A percentile compares a stretch with the other conserved stretches of the same genome.
Evolutionary conservation across 148 eudicot genomes (phyloP).

Genomic region (Rhododendron williamsianum): DNA sequence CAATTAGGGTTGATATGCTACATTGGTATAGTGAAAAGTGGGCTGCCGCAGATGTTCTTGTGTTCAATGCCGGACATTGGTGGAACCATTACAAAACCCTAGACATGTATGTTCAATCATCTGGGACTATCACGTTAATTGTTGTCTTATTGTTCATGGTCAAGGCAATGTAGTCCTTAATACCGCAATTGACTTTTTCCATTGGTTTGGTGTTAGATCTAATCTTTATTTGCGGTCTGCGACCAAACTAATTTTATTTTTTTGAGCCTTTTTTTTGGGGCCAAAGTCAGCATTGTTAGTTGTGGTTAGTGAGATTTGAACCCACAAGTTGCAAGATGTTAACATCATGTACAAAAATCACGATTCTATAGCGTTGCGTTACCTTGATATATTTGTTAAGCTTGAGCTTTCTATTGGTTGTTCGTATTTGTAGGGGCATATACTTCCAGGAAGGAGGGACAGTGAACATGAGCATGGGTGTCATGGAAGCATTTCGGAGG

Average conservation of each 20-base stretch:
- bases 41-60: constrained; percentile 45
- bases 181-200: background rate
- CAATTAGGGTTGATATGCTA: constrained; percentile 53
- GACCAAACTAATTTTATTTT: too few species aligned
- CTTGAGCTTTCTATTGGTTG: background rate
- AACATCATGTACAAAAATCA: background rate
- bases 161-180: too few species aligned
- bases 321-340: background rate
- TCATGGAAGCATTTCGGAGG: constrained; percentile 61
- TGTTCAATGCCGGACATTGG: constrained; percentile 67
- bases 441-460: constrained; percentile 60
- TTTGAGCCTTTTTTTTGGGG: too few species aligned
- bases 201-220: background rate
- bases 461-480: constrained; percentile 63
- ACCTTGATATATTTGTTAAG: background rate
- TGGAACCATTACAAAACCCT: constrained; percentile 69
- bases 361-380: background rate
- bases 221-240: too few species aligned
- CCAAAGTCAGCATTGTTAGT: too few species aligned
- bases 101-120: constrained; percentile 31
- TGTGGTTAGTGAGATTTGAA: too few species aligned
- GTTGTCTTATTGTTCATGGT: too few species aligned
- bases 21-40: constrained; percentile 59
- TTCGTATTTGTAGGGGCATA: constrained; percentile 43
- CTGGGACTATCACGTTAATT: too few species aligned